A percentile compares a stretch with the other conserved stretches of the same genome.
phyloP scores from a whole-genome alignment of 352 stramenopile species.

The Phytophthora megakarya region DNA sequence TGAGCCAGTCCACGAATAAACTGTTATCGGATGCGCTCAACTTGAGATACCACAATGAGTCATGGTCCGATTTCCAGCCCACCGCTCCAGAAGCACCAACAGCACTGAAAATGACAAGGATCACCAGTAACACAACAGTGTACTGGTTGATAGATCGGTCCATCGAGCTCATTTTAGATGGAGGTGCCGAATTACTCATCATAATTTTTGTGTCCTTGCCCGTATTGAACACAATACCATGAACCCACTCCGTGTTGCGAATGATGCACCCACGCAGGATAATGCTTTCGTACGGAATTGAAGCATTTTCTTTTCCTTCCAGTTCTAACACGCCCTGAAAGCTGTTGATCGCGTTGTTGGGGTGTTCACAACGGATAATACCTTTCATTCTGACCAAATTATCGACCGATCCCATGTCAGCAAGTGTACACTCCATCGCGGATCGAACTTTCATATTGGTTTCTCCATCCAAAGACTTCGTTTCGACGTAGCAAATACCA shows the following conservation, averaged over 20 bases:
- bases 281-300: slow-evolving; percentile 82
- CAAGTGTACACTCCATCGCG: slow-evolving; percentile 73
- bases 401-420: slow-evolving; percentile 45
- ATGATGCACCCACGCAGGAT: slow-evolving; percentile 93
- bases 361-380: slow-evolving; percentile 73
- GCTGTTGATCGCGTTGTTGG: slow-evolving; percentile 91
- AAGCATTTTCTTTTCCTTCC: slow-evolving; percentile 50
- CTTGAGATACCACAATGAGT: slow-evolving; percentile 66
- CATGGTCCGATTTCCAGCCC: slow-evolving; percentile 50
- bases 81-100: slow-evolving; percentile 64
- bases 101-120: slow-evolving; percentile 71
- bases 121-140: slow-evolving; percentile 66
- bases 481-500: slow-evolving; percentile 91
- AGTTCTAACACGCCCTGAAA: slow-evolving; percentile 89
- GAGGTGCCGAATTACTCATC: slow-evolving; percentile 81
- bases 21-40: slow-evolving; percentile 42
- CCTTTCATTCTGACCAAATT: slow-evolving; percentile 63
- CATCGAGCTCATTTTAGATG: slow-evolving; percentile 89
- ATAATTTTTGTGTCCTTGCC: slow-evolving; percentile 94
- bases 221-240: slow-evolving; percentile 94
- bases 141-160: slow-evolving; percentile 83
- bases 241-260: slow-evolving; percentile 92
- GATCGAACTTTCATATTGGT: slow-evolving; percentile 93
- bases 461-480: slow-evolving; percentile 91
- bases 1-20: slow-evolving; percentile 62